Percentiles rank a stretch among this genome's conserved stretches.
phyloP scores from a whole-genome alignment of 306 rosid genomes.

The Pachyrhizus erosus region DNA sequence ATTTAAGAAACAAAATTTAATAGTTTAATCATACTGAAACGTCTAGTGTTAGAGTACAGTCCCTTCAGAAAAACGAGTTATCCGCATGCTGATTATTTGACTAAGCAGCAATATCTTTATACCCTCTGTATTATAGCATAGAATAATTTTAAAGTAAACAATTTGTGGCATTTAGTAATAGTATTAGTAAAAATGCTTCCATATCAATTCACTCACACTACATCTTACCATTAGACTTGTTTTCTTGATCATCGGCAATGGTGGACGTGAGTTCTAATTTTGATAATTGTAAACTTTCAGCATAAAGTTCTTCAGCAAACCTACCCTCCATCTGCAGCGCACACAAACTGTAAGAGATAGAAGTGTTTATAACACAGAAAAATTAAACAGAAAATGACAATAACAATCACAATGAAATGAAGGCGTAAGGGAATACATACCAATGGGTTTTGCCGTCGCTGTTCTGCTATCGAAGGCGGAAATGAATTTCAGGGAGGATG shows the following conservation, averaged over 20 bases:
- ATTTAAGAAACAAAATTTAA: not conserved
- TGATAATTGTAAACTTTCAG: conserved; percentile 61
- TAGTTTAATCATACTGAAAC: not conserved
- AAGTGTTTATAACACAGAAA: not conserved
- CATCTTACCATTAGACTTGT: conserved; percentile 48
- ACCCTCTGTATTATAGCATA: not conserved
- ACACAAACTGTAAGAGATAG: not conserved
- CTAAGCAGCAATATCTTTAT: not conserved
- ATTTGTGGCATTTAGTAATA: not conserved
- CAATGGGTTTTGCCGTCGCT: not conserved
- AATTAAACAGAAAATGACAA: not conserved
- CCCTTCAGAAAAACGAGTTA: not conserved
- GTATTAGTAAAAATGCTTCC: not conserved
- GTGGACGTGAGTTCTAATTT: conserved; percentile 51
- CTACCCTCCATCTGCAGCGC: conserved; percentile 66
- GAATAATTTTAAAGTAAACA: conserved; percentile 18
- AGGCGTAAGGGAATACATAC: not conserved
- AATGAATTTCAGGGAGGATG: not conserved
- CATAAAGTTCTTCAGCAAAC: conserved; percentile 80
- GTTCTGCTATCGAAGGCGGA: not conserved
- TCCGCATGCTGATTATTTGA: not conserved
- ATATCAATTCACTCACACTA: conserved; percentile 15
- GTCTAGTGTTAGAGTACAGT: not conserved
- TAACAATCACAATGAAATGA: not conserved
- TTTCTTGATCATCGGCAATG: conserved; percentile 28